Evolutionary conservation across 306 rosid species (phyloP).

Genomic region (Herpetospermum pedunculosum): DNA sequence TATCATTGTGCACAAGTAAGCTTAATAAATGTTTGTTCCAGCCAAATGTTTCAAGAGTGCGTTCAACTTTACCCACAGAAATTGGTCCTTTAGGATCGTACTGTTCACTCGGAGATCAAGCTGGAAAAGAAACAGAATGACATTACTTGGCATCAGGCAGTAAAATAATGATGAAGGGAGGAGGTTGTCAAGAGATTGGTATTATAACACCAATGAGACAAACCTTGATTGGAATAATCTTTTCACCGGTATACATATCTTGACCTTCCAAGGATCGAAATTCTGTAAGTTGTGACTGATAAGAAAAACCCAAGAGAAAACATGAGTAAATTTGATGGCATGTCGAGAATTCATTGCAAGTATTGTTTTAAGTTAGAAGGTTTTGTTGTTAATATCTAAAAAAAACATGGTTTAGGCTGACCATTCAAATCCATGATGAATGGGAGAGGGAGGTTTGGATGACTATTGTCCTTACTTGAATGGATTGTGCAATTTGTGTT

Average conservation of each 20-base stretch:
- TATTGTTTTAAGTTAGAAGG: background rate
- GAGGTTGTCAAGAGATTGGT: background rate
- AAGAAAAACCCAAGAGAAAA: slow-evolving; percentile 11
- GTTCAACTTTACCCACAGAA: slow-evolving; percentile 70
- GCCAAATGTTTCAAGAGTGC: slow-evolving; percentile 9
- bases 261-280: slow-evolving; percentile 78
- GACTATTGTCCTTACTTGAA: slow-evolving; percentile 40
- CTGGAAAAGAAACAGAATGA: slow-evolving; percentile 21
- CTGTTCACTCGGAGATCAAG: slow-evolving; percentile 91
- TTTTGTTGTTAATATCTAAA: background rate
- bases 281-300: slow-evolving; percentile 65
- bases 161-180: background rate
- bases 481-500: slow-evolving; percentile 67
- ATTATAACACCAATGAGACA: background rate
- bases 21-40: background rate
- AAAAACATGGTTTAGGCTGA: background rate
- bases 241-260: slow-evolving; percentile 83
- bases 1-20: background rate
- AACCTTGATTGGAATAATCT: slow-evolving; percentile 84
- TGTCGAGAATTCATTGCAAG: background rate
- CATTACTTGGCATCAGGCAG: background rate
- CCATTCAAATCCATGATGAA: background rate
- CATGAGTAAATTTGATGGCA: background rate
- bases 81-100: slow-evolving; percentile 79
- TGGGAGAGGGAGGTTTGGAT: background rate